Evolutionary conservation across 1,284 basidiomycete genomes (phyloP).

Genomic region (Cryptococcus sp.): DNA sequence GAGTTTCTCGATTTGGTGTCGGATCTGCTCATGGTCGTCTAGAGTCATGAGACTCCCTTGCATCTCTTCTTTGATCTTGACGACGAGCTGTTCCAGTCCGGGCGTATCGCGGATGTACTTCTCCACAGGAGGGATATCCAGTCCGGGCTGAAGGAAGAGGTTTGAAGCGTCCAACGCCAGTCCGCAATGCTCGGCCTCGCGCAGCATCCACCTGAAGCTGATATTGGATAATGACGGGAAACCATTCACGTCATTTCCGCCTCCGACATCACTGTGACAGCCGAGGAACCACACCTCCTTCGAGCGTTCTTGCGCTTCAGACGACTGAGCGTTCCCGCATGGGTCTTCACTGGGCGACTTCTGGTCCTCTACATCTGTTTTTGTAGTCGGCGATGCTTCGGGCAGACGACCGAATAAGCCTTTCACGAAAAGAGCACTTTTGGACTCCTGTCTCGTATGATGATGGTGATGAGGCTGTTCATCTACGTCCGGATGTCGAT

Average conservation of each 20-base stretch:
- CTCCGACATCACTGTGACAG: slow-evolving; percentile 35
- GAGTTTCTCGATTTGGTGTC: slow-evolving; percentile 5
- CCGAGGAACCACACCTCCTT: slow-evolving; percentile 42
- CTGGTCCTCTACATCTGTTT: background rate
- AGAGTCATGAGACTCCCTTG: slow-evolving; percentile 4
- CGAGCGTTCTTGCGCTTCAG: slow-evolving; percentile 7
- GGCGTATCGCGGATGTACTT: background rate
- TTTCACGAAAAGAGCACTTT: background rate
- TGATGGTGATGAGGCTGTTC: no score
- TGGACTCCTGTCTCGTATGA: background rate
- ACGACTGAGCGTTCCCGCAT: background rate
- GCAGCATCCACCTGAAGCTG: slow-evolving; percentile 47
- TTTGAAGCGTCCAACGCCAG: slow-evolving; percentile 20
- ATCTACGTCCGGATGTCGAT: slow-evolving; percentile 13
- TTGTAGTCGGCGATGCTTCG: background rate
- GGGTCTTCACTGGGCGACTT: background rate
- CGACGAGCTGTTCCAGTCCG: slow-evolving; percentile 2
- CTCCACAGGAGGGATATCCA: background rate
- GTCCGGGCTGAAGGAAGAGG: slow-evolving; percentile 13
- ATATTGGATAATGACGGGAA: slow-evolving; percentile 34
- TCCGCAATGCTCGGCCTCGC: slow-evolving; percentile 35
- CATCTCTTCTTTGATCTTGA: slow-evolving; percentile 9
- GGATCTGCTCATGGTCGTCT: slow-evolving; percentile 3
- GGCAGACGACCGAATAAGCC: background rate
- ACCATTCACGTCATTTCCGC: slow-evolving; percentile 26